These are phyloP conservation scores for Acacia pycnantha DNA, from an alignment of 331 rosid genomes.

Conservation along the genomic window DNA sequence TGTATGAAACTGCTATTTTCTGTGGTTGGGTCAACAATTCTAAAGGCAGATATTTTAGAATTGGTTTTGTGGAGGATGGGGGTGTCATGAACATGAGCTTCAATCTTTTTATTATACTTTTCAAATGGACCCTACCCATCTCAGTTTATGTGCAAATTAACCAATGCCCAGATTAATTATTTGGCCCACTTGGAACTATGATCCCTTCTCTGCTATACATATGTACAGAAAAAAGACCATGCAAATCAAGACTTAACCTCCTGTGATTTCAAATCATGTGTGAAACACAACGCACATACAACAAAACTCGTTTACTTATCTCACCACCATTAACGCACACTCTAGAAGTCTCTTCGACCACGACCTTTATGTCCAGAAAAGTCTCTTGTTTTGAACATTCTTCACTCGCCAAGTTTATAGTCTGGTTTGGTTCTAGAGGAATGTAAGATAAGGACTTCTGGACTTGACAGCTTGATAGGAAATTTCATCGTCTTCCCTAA, in stretches of 20 bases:
- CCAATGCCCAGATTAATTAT: constrained; percentile 5
- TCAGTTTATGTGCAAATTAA: background rate
- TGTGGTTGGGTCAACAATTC: constrained; percentile 15
- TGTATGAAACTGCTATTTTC: background rate
- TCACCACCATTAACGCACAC: constrained; percentile 1
- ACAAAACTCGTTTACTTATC: background rate
- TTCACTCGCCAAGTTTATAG: background rate
- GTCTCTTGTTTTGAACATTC: background rate
- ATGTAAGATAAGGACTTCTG: background rate
- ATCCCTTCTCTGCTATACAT: background rate
- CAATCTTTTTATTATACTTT: background rate
- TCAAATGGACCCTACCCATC: background rate
- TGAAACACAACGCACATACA: background rate
- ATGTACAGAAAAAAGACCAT: constrained; percentile 6
- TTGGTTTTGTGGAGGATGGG: background rate
- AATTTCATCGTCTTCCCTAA: background rate
- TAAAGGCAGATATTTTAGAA: background rate
- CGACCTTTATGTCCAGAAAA: background rate
- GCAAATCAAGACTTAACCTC: background rate
- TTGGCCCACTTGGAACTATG: constrained; percentile 10
- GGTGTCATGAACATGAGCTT: background rate
- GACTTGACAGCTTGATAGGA: background rate
- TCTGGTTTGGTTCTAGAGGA: background rate
- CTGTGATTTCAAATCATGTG: background rate
- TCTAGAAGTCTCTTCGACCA: constrained; percentile 19